Conservation (phyloP, 495 filamentous ascomycete genomes). For the Geopyxis carbonaria region DNA sequence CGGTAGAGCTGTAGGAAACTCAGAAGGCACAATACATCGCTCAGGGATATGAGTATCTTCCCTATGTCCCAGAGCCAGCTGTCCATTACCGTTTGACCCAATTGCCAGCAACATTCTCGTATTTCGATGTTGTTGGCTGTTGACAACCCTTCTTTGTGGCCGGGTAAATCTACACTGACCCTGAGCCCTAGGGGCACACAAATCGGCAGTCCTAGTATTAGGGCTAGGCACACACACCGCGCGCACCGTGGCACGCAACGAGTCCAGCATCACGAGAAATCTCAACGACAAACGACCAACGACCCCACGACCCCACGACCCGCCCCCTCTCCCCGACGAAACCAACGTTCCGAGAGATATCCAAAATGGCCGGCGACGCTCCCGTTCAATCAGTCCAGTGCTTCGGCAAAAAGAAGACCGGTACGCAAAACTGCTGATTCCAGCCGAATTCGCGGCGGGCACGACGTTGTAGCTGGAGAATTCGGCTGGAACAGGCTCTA, state of each 20-base stretch:
- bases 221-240: too few species aligned
- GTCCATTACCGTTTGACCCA: conserved; percentile 79
- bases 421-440: too few species aligned
- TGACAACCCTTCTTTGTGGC: too few species aligned
- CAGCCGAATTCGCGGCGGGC: too few species aligned
- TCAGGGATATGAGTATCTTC: conserved; percentile 57
- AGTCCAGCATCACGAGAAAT: conserved; percentile 1
- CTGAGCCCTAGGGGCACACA: too few species aligned
- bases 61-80: conserved; percentile 61
- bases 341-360: conserved; percentile 6
- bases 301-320: conserved; percentile 11
- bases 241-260: not conserved
- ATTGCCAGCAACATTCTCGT: conserved; percentile 56
- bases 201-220: too few species aligned
- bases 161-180: too few species aligned
- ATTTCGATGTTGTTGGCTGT: too few species aligned
- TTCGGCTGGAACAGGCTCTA: not conserved
- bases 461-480: conserved; percentile 15
- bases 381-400: conserved; percentile 69
- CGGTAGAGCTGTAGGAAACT: conserved; percentile 13
- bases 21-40: conserved; percentile 34
- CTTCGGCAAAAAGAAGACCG: conserved; percentile 89
- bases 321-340: conserved; percentile 4
- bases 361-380: conserved; percentile 43
- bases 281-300: conserved; percentile 2